These are phyloP conservation scores for Coniochaeta ligniaria DNA, from an alignment of 2,329 filamentous ascomycete genomes.

Conservation along the genomic window DNA sequence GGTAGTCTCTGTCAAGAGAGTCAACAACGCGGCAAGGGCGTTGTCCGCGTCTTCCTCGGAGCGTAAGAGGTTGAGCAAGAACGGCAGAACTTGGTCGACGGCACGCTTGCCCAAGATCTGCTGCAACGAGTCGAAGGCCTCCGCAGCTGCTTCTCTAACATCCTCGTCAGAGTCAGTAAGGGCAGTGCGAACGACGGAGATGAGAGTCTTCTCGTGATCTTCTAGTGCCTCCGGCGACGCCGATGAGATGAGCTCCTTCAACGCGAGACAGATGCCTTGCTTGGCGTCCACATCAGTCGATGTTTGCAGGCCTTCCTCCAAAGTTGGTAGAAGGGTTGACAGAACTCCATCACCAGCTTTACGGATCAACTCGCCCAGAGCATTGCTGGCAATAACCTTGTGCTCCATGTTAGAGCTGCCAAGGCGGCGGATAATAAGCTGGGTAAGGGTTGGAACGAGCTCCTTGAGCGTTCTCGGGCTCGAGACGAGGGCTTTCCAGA, in stretches of 20 bases:
- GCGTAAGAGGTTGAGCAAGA: slow-evolving; percentile 82
- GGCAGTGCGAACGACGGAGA: slow-evolving; percentile 87
- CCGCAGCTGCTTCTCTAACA: slow-evolving; percentile 90
- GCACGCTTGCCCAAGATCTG: slow-evolving; percentile 89
- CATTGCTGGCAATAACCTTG: slow-evolving; percentile 96
- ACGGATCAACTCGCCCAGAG: slow-evolving; percentile 90
- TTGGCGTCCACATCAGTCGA: slow-evolving; percentile 89
- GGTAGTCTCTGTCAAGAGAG: slow-evolving; percentile 85
- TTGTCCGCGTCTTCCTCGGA: slow-evolving; percentile 84
- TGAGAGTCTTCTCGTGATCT: slow-evolving; percentile 90
- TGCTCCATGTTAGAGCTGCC: slow-evolving; percentile 97
- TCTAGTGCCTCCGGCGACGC: slow-evolving; percentile 84
- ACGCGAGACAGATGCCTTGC: slow-evolving; percentile 94
- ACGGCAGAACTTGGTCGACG: slow-evolving; percentile 90
- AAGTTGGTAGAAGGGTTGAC: slow-evolving; percentile 77
- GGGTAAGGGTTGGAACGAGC: slow-evolving; percentile 86
- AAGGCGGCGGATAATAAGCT: slow-evolving; percentile 87
- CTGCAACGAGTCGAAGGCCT: slow-evolving; percentile 93
- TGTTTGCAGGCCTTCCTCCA: slow-evolving; percentile 83
- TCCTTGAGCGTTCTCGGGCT: slow-evolving; percentile 91
- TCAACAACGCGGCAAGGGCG: slow-evolving; percentile 85
- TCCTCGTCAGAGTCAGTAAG: slow-evolving; percentile 84
- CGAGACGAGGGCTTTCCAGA: slow-evolving; percentile 96
- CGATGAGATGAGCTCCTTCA: slow-evolving; percentile 87
- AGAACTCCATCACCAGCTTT: slow-evolving; percentile 94